Percentiles rank a stretch among this genome's conserved stretches.
phyloP scores from a whole-genome alignment of 1,284 basidiomycete genomes.

The Lentinus polychrous region DNA sequence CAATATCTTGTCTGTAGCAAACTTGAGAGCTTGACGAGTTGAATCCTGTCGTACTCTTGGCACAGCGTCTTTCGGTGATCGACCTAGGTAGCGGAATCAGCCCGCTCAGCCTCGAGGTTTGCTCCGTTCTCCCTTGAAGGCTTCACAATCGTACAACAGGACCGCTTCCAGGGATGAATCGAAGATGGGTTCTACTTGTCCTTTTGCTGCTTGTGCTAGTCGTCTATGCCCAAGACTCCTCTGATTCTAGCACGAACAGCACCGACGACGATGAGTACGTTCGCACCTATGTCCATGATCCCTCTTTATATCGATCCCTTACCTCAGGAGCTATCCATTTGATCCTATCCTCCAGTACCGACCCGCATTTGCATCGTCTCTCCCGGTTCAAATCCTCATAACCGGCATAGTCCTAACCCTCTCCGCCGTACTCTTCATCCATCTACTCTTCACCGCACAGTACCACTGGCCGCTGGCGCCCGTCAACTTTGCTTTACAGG shows the following conservation, averaged over 20 bases:
- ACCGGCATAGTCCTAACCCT: slow-evolving; percentile 87
- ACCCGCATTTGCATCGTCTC: slow-evolving; percentile 76
- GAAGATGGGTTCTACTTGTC: slow-evolving; percentile 4
- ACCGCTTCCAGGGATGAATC: not conserved
- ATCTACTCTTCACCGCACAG: slow-evolving; percentile 91
- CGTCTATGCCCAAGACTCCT: slow-evolving; percentile 4
- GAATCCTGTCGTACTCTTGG: too few relatives aligned
- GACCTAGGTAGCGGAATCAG: too few relatives aligned
- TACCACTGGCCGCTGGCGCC: slow-evolving; percentile 94
- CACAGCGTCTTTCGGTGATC: too few relatives aligned
- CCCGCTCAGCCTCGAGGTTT: too few relatives aligned
- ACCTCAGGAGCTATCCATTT: slow-evolving; percentile 20
- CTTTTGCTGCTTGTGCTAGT: not conserved
- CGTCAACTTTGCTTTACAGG: slow-evolving; percentile 86
- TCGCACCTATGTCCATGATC: not conserved
- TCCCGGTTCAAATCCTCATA: slow-evolving; percentile 88
- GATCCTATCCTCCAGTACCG: slow-evolving; percentile 77
- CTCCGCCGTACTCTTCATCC: slow-evolving; percentile 81
- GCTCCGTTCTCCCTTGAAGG: too few relatives aligned
- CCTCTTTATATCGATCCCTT: not conserved
- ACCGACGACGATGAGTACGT: slow-evolving; percentile 3
- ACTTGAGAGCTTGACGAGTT: too few relatives aligned
- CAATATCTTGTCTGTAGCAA: too few relatives aligned
- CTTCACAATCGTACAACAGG: too few relatives aligned
- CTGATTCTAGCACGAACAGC: not conserved